Evolutionary conservation across 2,329 filamentous ascomycete genomes (phyloP).

Genomic region (Apiospora rasikravindrae): DNA sequence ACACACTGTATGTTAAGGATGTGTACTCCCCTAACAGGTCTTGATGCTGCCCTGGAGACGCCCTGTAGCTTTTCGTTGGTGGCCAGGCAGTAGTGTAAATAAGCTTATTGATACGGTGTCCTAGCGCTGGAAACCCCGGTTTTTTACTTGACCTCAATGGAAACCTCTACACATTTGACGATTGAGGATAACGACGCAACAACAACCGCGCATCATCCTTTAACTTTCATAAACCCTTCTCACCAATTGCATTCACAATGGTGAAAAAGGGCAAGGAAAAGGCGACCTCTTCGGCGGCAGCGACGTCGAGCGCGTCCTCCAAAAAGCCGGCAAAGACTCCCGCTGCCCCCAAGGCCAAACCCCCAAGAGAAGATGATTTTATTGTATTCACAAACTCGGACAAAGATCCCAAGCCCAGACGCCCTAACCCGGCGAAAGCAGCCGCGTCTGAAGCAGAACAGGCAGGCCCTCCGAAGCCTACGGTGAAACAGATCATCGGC

Average conservation of each 20-base stretch:
- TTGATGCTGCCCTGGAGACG: neutral
- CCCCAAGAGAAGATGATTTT: slow-evolving; percentile 54
- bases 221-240: neutral
- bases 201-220: slow-evolving; percentile 18
- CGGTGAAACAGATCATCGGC: slow-evolving; percentile 82
- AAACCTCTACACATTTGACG: slow-evolving; percentile 9
- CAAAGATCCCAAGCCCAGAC: slow-evolving; percentile 55
- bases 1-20: neutral
- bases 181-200: neutral
- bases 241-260: slow-evolving; percentile 42
- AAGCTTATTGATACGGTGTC: neutral
- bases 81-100: neutral
- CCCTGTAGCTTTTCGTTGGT: neutral
- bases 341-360: slow-evolving; percentile 40
- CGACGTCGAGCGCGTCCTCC: slow-evolving; percentile 33
- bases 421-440: slow-evolving; percentile 30
- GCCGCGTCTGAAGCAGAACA: slow-evolving; percentile 39
- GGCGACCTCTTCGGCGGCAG: slow-evolving; percentile 44
- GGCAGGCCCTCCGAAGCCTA: slow-evolving; percentile 60
- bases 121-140: neutral
- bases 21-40: too few species aligned
- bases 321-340: slow-evolving; percentile 34
- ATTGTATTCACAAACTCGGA: slow-evolving; percentile 64
- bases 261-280: slow-evolving; percentile 61
- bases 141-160: slow-evolving; percentile 6